These are phyloP conservation scores for Phytophthora tubulina DNA, from an alignment of 352 stramenopile genomes.

Conservation along the genomic window DNA sequence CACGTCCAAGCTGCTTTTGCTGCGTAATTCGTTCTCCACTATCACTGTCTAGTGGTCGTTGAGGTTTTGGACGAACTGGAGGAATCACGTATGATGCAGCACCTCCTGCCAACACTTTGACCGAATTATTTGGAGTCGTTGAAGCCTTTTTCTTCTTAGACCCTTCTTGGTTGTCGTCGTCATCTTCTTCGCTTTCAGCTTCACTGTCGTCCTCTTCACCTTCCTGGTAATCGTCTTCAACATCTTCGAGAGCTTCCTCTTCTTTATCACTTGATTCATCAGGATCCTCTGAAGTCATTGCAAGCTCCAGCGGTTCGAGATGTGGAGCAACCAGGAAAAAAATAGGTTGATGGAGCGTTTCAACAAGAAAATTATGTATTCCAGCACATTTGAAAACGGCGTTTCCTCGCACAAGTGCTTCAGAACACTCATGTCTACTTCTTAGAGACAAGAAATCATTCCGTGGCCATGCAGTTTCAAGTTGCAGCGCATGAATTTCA, in stretches of 20 bases:
- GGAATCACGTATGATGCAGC: constrained; percentile 42
- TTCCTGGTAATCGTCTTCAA: constrained; percentile 22
- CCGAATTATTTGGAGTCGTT: constrained; percentile 25
- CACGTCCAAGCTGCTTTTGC: constrained; percentile 70
- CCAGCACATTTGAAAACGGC: constrained; percentile 18
- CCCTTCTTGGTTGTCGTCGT: constrained; percentile 31
- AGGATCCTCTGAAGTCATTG: background rate
- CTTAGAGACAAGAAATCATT: constrained; percentile 10
- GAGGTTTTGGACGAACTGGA: constrained; percentile 33
- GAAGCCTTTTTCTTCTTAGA: constrained; percentile 21
- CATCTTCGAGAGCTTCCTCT: constrained; percentile 32
- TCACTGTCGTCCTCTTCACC: constrained; percentile 19
- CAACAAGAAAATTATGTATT: constrained; percentile 12
- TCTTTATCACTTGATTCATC: constrained; percentile 32
- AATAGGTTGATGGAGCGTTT: constrained; percentile 36
- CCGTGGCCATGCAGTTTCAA: constrained; percentile 35
- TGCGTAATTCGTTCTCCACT: constrained; percentile 47
- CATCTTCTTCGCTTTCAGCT: constrained; percentile 25
- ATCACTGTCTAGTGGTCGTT: constrained; percentile 37
- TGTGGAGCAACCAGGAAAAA: constrained; percentile 26
- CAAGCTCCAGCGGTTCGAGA: background rate
- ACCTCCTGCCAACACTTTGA: constrained; percentile 34
- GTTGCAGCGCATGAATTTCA: constrained; percentile 12
- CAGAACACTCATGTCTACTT: constrained; percentile 18
- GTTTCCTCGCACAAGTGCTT: constrained; percentile 8